Evolutionary conservation across 805 yeast genomes (phyloP), one percentile per base, ranked within the genome.

Genomic region (Zygosaccharomyces siamensis): DNA sequence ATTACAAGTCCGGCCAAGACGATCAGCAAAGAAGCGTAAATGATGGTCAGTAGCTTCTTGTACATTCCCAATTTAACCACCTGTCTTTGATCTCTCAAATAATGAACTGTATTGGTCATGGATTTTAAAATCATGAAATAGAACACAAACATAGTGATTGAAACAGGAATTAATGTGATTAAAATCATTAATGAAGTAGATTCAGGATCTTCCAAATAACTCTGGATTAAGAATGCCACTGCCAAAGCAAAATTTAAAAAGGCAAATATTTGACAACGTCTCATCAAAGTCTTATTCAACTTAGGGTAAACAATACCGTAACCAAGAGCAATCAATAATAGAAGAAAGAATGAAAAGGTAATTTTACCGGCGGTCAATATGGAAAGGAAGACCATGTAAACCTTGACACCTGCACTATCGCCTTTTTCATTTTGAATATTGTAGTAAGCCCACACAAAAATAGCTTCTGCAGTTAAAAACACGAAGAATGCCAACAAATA

Each of bases 241-340:
- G 82, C 75, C 41, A 78, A 73, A 18, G 76, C 70, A 49, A 81
- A 83, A 51, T 82, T 85, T 12, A 77, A 67, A 4, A 64, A 76
- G 1, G 86, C 79, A 45, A 83, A 73, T 11, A 80, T 65, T 59
- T 82, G 77, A 64, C 88, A 80, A 65, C 75, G 81, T 59, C 82
- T 73, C 96, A 93, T 88, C 26, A 76, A 61, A 47, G 80, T 79
- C 65, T 80, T 79, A 41, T 89, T 86, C 51, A 93, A 76, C 53
- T 89, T 84, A 40, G 96, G 89, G 62, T 80, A 81, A 43, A 93
- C 98, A 42, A 93, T 89, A 53, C 98, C 97, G 69, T 90, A 93
- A 36, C 99, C 99, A 56, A 90, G 73, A 11, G 95, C 77, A 48
- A 93, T 92, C 59, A 89, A 84, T 55, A 92, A 73, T 48, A 93